These are phyloP conservation scores for Pyrus bretschneideri DNA, from an alignment of 306 rosid genomes.

Conservation along the genomic window DNA sequence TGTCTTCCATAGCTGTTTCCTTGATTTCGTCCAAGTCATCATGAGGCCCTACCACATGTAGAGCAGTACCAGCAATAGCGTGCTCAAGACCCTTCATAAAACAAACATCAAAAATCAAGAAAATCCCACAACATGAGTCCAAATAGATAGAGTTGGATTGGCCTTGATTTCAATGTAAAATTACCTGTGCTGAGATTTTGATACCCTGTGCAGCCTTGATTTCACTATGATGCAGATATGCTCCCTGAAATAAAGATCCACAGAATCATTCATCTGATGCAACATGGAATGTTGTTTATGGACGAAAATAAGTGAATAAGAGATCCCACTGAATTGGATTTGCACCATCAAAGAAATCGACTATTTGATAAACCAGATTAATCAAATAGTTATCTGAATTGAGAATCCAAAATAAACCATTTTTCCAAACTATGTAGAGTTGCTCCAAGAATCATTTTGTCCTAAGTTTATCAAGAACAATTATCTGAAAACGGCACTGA, in stretches of 20 bases:
- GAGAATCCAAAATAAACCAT: not conserved
- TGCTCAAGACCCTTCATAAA: constrained; percentile 80
- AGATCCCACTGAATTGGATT: not conserved
- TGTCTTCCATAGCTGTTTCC: constrained; percentile 75
- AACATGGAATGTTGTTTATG: not conserved
- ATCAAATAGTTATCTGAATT: too few relatives aligned
- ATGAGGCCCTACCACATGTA: constrained; percentile 72
- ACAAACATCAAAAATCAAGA: not conserved
- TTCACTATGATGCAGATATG: constrained; percentile 81
- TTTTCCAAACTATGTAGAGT: not conserved
- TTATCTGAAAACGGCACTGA: not conserved
- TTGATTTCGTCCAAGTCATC: constrained; percentile 79
- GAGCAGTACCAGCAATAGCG: constrained; percentile 90
- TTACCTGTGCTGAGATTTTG: constrained; percentile 92
- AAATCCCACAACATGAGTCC: not conserved
- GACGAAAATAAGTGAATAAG: not conserved
- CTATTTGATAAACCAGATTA: not conserved
- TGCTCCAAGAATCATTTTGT: not conserved
- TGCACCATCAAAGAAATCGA: not conserved
- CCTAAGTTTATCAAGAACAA: not conserved
- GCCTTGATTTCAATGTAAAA: constrained; percentile 14
- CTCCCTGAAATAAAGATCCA: constrained; percentile 61
- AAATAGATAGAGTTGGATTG: not conserved
- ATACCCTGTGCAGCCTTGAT: constrained; percentile 99
- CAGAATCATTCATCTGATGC: not conserved